These are phyloP conservation scores for Alternaria sp. DNA, from an alignment of 2,329 filamentous ascomycete species.

Conservation along the genomic window DNA sequence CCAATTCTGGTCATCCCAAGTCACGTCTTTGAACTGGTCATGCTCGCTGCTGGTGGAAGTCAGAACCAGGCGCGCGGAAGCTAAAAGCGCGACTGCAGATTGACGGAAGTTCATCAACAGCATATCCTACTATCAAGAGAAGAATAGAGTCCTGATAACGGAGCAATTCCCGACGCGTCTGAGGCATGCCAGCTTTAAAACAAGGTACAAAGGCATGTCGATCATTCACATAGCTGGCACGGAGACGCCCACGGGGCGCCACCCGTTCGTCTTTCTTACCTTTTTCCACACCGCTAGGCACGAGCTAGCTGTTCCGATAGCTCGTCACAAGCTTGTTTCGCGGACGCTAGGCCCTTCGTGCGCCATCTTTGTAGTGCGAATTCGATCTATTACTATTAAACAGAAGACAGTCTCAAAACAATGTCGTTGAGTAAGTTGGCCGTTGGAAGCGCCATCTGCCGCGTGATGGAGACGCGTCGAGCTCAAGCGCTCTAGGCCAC, in stretches of 20 bases:
- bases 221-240: conserved; percentile 10
- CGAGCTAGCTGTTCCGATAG: conserved; percentile 6
- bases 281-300: conserved; percentile 19
- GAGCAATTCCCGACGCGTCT: background rate
- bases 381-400: background rate
- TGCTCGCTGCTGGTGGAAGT: conserved; percentile 32
- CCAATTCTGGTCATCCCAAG: conserved; percentile 69
- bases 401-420: background rate
- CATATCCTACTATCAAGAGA: conserved; percentile 11
- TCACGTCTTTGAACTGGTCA: conserved; percentile 54
- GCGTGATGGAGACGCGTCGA: conserved; percentile 1
- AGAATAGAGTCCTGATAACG: conserved; percentile 2
- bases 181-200: conserved; percentile 16
- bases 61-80: conserved; percentile 14
- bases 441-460: background rate
- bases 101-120: conserved; percentile 6
- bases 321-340: conserved; percentile 12
- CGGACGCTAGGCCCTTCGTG: background rate
- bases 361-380: background rate
- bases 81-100: conserved; percentile 20
- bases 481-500: conserved; percentile 1
- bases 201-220: conserved; percentile 18
- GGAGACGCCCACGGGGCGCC: conserved; percentile 3
- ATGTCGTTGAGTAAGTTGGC: background rate
- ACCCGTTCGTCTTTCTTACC: conserved; percentile 15